Percentiles rank a stretch among this genome's conserved stretches.
These are phyloP conservation scores for Vaccinium myrtillus DNA, from an alignment of 148 eudicot genomes.

Conservation along the genomic window DNA sequence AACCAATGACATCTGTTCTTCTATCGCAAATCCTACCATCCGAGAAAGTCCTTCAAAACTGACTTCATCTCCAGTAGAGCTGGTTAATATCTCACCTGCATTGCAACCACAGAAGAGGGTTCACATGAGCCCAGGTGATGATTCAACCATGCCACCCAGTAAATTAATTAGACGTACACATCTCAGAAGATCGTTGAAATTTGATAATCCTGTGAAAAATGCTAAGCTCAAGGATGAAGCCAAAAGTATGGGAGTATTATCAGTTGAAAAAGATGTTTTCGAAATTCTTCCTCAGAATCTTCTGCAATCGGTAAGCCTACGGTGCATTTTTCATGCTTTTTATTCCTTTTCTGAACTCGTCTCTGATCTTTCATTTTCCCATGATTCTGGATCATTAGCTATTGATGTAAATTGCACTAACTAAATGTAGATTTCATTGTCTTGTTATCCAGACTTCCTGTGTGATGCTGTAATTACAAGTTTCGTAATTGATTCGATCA, in stretches of 20 bases:
- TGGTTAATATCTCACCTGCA: constrained; percentile 62
- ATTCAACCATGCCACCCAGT: constrained; percentile 33
- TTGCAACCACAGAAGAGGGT: constrained; percentile 47
- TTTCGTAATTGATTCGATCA: background rate
- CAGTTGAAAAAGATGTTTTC: constrained; percentile 37
- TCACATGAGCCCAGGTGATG: constrained; percentile 54
- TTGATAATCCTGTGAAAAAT: constrained; percentile 51
- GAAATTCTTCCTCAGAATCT: constrained; percentile 64
- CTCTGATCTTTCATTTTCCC: background rate
- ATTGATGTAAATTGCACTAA: background rate
- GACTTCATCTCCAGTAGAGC: constrained; percentile 46
- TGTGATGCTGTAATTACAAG: background rate
- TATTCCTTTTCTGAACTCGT: constrained; percentile 5
- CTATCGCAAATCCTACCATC: constrained; percentile 5
- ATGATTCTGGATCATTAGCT: constrained; percentile 31
- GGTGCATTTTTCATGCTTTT: background rate
- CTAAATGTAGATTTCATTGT: constrained; percentile 17
- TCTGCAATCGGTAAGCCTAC: constrained; percentile 57
- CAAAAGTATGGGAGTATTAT: constrained; percentile 18
- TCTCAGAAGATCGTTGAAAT: constrained; percentile 58
- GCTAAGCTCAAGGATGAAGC: constrained; percentile 35
- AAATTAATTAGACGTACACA: constrained; percentile 45
- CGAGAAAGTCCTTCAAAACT: constrained; percentile 43
- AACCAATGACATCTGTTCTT: constrained; percentile 23
- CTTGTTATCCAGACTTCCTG: constrained; percentile 19